Evolutionary conservation across 2,329 filamentous ascomycete species (phyloP), one percentile per base, ranked within the genome.

Genomic region (Clonostachys rosea): DNA sequence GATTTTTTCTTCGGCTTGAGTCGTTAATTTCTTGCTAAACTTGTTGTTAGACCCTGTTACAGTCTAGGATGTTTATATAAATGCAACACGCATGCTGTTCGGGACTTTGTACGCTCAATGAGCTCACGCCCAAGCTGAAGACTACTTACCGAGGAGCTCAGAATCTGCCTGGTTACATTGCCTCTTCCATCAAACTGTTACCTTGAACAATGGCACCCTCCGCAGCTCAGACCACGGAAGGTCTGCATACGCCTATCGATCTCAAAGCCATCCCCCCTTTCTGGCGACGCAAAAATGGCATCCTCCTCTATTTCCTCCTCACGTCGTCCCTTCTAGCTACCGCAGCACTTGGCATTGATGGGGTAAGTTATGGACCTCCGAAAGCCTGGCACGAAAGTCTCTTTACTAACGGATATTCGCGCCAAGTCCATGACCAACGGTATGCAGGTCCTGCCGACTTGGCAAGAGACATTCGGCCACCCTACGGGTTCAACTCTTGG

Each of bases 281-380:
- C 45, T 68, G 62, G 58, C 56, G 56, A 11, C 51, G 65, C 12
- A 70, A 67, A 42, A 73, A 73, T 60, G 68, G 68, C 2, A 56
- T 70, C 4, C 52, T 70, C 14, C 55, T 71, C 5, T 71, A 71
- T 52, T 70, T 71, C 36, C 53, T 71, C 5, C 60, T 71, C 14
- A 71, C 69, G 0, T 71, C 69, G 0, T 71, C 68, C 5, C 58
- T 70, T 2, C 52, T 71, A 34, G 65, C 68, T 34, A 71, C 67
- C 49, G 64, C 66, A 20, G 66, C 68, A 4, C 56, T 68, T 30
- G 69, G 69, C 13, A 69, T 71, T 40, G 69, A 71, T 37, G 69
- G 68, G 16, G 65, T 67, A 56, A 52, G 64, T 59, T 10, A 30
- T 30, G 2, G 24, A 5, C 24, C 9, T 30, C 6, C 9, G 8